phyloP scores from a whole-genome alignment of 805 yeast genomes.

The Cyberlindnera sargentensis region DNA sequence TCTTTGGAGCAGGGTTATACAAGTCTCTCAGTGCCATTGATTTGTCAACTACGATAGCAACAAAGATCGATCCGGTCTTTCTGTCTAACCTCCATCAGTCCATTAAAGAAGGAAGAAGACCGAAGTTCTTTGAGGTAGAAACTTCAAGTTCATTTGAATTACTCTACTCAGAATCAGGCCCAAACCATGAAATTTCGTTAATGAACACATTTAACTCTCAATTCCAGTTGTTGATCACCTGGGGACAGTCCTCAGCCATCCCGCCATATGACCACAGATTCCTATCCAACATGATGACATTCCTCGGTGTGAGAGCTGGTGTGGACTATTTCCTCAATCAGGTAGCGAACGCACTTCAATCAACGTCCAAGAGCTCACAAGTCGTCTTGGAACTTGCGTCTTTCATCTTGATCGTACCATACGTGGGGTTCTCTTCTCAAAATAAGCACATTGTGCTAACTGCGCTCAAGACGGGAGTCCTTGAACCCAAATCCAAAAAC shows the following conservation, averaged over 20 bases:
- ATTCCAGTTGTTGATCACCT: constrained; percentile 15
- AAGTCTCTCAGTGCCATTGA: constrained; percentile 10
- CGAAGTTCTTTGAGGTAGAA: constrained; percentile 9
- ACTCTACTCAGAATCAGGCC: not conserved
- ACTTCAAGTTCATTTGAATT: constrained; percentile 3
- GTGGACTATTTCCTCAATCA: constrained; percentile 18
- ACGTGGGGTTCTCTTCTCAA: constrained; percentile 10
- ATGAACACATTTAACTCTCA: constrained; percentile 13
- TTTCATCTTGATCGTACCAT: constrained; percentile 9
- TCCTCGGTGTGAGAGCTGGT: constrained; percentile 15
- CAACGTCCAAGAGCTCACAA: constrained; percentile 11
- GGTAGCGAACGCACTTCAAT: constrained; percentile 9
- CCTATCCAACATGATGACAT: constrained; percentile 6
- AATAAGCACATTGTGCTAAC: constrained; percentile 2
- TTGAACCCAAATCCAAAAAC: not conserved
- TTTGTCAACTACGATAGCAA: constrained; percentile 1
- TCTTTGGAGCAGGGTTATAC: constrained; percentile 16
- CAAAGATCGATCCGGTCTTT: constrained; percentile 14
- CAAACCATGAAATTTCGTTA: constrained; percentile 7
- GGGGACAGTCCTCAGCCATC: constrained; percentile 18
- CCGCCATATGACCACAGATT: constrained; percentile 16
- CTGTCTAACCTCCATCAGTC: constrained; percentile 12
- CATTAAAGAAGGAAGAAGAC: not conserved
- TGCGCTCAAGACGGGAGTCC: constrained; percentile 3
- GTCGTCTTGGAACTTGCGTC: constrained; percentile 16